Conservation (phyloP, 179 eudicot species). For the Silene noctiflora region DNA sequence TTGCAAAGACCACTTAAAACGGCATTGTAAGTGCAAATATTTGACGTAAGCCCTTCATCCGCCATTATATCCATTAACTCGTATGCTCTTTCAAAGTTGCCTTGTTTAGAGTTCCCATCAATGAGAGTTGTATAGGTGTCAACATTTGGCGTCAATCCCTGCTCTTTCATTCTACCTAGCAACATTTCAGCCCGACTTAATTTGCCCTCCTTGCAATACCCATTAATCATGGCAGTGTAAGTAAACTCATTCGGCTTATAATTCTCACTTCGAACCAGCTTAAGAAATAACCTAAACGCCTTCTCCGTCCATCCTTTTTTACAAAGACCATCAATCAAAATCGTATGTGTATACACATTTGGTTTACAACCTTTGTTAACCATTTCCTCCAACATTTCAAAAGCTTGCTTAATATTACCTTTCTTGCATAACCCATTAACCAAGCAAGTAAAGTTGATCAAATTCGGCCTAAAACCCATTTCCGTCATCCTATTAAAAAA, state of each 20-base stretch:
- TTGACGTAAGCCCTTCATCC: constrained; percentile 43
- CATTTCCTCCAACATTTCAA: constrained; percentile 92
- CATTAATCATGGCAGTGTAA: constrained; percentile 81
- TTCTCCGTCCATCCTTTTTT: constrained; percentile 95
- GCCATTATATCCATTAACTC: constrained; percentile 56
- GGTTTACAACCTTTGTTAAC: constrained; percentile 83
- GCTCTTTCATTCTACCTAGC: constrained; percentile 68
- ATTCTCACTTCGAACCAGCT: constrained; percentile 78
- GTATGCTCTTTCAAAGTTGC: constrained; percentile 67
- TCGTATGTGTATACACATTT: constrained; percentile 83
- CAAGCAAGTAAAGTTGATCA: constrained; percentile 75
- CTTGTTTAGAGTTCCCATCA: constrained; percentile 65
- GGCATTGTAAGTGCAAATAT: constrained; percentile 68
- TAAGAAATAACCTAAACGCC: constrained; percentile 87
- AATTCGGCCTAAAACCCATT: constrained; percentile 71
- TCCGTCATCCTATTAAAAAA: constrained; percentile 58
- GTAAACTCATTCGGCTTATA: constrained; percentile 84
- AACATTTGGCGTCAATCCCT: constrained; percentile 67
- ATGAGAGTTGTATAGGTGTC: constrained; percentile 73
- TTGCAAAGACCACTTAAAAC: constrained; percentile 58
- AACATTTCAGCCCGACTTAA: constrained; percentile 86
- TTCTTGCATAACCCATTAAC: constrained; percentile 69
- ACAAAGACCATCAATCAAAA: constrained; percentile 78
- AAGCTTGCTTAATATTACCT: constrained; percentile 79
- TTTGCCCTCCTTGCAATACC: constrained; percentile 82